Evolutionary conservation across 2,329 filamentous ascomycete genomes (phyloP).

Genomic region (Ceratocystiopsis sp.): DNA sequence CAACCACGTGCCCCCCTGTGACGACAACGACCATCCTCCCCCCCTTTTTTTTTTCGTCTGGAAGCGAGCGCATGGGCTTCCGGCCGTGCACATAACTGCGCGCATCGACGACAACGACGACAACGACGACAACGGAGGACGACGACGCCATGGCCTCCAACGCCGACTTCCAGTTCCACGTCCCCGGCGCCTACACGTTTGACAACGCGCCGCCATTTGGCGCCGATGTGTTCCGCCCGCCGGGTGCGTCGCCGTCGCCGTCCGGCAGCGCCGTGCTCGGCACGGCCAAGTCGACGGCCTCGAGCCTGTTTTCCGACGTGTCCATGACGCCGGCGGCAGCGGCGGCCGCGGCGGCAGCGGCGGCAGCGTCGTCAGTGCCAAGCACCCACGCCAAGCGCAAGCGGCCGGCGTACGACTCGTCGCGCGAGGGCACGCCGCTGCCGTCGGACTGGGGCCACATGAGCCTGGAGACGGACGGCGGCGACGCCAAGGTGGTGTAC

Average conservation of each 20-base stretch:
- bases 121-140: too few relatives aligned
- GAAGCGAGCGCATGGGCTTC: too few relatives aligned
- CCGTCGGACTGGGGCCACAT: slow-evolving; percentile 16
- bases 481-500: slow-evolving; percentile 20
- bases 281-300: slow-evolving; percentile 8
- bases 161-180: slow-evolving; percentile 11
- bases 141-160: too few relatives aligned
- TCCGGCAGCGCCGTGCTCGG: slow-evolving; percentile 18
- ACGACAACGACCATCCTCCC: too few relatives aligned
- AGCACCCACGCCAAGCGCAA: slow-evolving; percentile 26
- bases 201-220: slow-evolving; percentile 14
- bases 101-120: too few relatives aligned
- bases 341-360: not conserved
- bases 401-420: slow-evolving; percentile 14
- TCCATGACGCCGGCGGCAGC: slow-evolving; percentile 11
- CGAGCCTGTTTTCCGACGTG: slow-evolving; percentile 21
- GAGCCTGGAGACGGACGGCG: slow-evolving; percentile 12
- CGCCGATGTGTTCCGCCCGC: slow-evolving; percentile 18
- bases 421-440: slow-evolving; percentile 18
- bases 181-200: slow-evolving; percentile 17
- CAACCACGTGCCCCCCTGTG: too few relatives aligned
- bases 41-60: too few relatives aligned
- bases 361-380: slow-evolving; percentile 8
- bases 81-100: too few relatives aligned
- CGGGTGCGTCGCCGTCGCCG: slow-evolving; percentile 14